A percentile compares a stretch with the other conserved stretches of the same genome.
phyloP scores from a whole-genome alignment of 1,284 basidiomycete species.

The Afroboletus lepidellus region DNA sequence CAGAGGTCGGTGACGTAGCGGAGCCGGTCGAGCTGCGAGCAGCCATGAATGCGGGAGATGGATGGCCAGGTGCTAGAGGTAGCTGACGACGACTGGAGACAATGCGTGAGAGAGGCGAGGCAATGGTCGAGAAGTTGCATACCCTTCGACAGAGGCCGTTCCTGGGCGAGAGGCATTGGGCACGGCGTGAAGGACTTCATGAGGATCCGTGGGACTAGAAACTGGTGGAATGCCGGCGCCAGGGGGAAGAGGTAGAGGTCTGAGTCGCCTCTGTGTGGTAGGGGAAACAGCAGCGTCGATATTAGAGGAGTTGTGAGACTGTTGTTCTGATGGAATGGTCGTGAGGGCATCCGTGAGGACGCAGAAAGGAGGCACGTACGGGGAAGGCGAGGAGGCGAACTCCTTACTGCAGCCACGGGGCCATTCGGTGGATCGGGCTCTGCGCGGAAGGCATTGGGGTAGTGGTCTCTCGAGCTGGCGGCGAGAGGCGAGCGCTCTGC shows the following conservation, averaged over 20 bases:
- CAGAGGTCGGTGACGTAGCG: slow-evolving; percentile 17
- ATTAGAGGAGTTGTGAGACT: slow-evolving; percentile 15
- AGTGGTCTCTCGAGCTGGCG: slow-evolving; percentile 19
- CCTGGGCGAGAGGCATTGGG: slow-evolving; percentile 26
- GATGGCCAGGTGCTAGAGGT: slow-evolving; percentile 25
- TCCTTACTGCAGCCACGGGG: slow-evolving; percentile 12
- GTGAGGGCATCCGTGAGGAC: background rate
- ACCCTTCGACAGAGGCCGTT: slow-evolving; percentile 29
- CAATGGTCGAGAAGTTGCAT: slow-evolving; percentile 1
- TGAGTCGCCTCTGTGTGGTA: slow-evolving; percentile 33
- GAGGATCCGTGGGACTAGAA: slow-evolving; percentile 19
- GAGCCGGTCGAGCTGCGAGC: slow-evolving; percentile 26
- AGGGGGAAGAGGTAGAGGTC: slow-evolving; percentile 34
- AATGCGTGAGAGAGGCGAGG: background rate
- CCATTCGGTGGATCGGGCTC: slow-evolving; percentile 20
- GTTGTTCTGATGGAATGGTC: slow-evolving; percentile 11
- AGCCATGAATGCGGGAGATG: slow-evolving; percentile 10
- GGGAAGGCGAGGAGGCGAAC: slow-evolving; percentile 21
- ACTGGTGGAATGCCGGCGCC: slow-evolving; percentile 14
- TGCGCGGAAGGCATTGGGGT: slow-evolving; percentile 19
- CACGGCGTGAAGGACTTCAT: slow-evolving; percentile 17
- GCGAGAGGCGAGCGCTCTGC: slow-evolving; percentile 25
- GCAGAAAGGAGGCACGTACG: slow-evolving; percentile 19
- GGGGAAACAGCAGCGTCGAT: slow-evolving; percentile 34
- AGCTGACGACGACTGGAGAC: slow-evolving; percentile 30